These are phyloP conservation scores for Cynara cardunculus DNA, from an alignment of 129 eudicot genomes.

Conservation along the genomic window DNA sequence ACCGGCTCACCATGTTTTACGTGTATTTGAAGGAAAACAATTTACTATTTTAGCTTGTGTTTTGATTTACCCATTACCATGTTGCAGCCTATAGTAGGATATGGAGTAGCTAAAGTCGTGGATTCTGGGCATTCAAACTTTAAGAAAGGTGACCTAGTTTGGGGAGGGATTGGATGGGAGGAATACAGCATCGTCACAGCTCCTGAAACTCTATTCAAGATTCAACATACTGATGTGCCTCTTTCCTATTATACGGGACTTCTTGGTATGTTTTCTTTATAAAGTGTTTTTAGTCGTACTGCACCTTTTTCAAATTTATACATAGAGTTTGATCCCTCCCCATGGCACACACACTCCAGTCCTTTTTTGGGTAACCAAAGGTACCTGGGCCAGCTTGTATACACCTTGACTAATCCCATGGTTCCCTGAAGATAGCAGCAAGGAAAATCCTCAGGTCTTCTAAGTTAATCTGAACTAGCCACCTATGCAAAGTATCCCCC, in stretches of 20 bases:
- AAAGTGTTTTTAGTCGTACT: not conserved
- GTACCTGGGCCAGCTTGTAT: not conserved
- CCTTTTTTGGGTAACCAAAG: too few species aligned
- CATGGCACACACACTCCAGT: too few species aligned
- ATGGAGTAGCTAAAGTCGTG: constrained; percentile 51
- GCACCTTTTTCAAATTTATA: not conserved
- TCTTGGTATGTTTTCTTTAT: constrained; percentile 38
- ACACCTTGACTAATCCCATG: too few species aligned
- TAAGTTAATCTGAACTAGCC: too few species aligned
- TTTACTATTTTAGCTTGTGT: not conserved
- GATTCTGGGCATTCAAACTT: constrained; percentile 49
- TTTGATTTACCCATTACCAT: not conserved
- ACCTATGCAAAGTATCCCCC: too few species aligned
- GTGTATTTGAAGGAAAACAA: not conserved
- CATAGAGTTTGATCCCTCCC: too few species aligned
- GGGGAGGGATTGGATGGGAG: constrained; percentile 61
- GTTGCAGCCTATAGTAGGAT: constrained; percentile 25
- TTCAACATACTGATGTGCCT: constrained; percentile 53
- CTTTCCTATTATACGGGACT: constrained; percentile 67
- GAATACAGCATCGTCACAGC: constrained; percentile 40
- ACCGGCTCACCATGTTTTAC: not conserved
- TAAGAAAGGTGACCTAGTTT: constrained; percentile 49
- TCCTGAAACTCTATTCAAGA: constrained; percentile 32
- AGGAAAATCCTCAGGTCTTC: too few species aligned
- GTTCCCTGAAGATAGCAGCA: not conserved